Conservation (phyloP, 2,329 filamentous ascomycete species). For the Fusarium sp. region DNA sequence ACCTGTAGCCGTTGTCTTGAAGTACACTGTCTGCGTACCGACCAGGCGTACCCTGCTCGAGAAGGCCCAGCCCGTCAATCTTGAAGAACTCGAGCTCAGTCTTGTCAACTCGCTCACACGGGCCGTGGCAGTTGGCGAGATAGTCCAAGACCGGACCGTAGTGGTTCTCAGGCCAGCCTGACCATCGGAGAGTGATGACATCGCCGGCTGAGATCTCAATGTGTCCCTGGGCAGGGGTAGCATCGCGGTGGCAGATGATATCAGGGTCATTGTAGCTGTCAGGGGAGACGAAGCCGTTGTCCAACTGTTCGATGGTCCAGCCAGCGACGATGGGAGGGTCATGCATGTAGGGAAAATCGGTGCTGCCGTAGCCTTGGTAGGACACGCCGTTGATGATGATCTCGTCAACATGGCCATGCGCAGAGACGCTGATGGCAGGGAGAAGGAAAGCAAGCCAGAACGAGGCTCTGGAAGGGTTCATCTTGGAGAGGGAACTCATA, state of each 20-base stretch:
- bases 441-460: conserved; percentile 22
- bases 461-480: conserved; percentile 12
- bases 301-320: conserved; percentile 56
- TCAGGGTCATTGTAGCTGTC: conserved; percentile 54
- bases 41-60: conserved; percentile 51
- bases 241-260: conserved; percentile 61
- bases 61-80: conserved; percentile 56
- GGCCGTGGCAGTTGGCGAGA: conserved; percentile 57
- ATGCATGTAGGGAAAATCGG: conserved; percentile 50
- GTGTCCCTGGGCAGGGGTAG: conserved; percentile 53
- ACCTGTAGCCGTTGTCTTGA: conserved; percentile 62
- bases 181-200: conserved; percentile 60
- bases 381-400: conserved; percentile 58
- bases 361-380: conserved; percentile 56
- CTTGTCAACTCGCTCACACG: conserved; percentile 56
- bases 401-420: conserved; percentile 57
- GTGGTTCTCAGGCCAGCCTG: conserved; percentile 61
- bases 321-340: conserved; percentile 52
- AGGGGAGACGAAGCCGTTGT: conserved; percentile 62
- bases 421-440: conserved; percentile 37
- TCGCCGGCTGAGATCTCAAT: conserved; percentile 58
- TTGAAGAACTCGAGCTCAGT: conserved; percentile 59
- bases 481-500: conserved; percentile 18
- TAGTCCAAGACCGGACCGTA: conserved; percentile 60
- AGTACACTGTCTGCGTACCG: conserved; percentile 58